Conservation (phyloP, 345 rosid species). For the Theobroma cacao region DNA sequence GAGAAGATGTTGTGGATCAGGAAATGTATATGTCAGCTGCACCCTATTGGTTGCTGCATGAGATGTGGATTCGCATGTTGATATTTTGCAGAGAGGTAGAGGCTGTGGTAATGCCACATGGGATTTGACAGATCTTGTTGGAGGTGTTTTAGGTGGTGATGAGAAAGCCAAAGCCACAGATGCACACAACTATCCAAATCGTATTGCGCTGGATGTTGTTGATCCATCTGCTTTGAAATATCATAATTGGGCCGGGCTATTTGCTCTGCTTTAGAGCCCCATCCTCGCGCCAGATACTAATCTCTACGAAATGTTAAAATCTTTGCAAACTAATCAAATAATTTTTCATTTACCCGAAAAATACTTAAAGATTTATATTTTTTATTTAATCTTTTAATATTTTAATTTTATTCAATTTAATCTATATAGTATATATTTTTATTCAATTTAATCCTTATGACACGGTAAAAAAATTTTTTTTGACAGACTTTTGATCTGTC, state of each 20-base stretch:
- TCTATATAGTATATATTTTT: too few relatives aligned
- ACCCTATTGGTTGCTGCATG: slow-evolving; percentile 40
- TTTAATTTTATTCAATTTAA: too few relatives aligned
- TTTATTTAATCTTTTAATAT: too few relatives aligned
- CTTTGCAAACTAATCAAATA: too few relatives aligned
- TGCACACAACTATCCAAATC: background rate
- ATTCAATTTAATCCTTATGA: too few relatives aligned
- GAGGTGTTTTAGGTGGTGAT: background rate
- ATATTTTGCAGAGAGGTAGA: slow-evolving; percentile 23
- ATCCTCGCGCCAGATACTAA: too few relatives aligned
- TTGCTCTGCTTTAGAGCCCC: background rate
- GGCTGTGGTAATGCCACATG: slow-evolving; percentile 43
- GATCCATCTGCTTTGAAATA: background rate
- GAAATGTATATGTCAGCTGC: slow-evolving; percentile 47
- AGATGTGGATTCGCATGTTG: slow-evolving; percentile 40
- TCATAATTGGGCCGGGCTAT: background rate
- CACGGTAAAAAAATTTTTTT: too few relatives aligned
- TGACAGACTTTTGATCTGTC: too few relatives aligned
- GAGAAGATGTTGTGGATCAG: slow-evolving; percentile 37
- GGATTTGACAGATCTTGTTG: slow-evolving; percentile 30
- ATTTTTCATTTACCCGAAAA: too few relatives aligned
- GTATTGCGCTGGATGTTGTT: background rate
- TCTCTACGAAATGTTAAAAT: too few relatives aligned
- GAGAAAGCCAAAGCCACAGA: background rate
- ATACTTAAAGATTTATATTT: too few relatives aligned